Evolutionary conservation across 1,139 yeast genomes (phyloP).

Genomic region (Yamadazyma conglobata): DNA sequence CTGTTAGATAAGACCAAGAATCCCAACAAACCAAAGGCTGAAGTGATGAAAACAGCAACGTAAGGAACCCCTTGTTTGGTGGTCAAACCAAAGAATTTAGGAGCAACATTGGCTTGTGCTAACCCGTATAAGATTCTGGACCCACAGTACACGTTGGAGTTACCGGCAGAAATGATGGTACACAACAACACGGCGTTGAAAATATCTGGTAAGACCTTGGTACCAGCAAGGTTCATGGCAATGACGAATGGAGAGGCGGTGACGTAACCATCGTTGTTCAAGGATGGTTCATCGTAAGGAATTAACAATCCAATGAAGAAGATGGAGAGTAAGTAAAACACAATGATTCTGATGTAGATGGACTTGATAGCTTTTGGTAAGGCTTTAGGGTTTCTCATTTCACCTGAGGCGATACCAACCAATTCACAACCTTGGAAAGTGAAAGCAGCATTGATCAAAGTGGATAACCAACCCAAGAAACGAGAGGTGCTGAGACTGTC

Average conservation of each 20-base stretch:
- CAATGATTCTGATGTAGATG: constrained; percentile 74
- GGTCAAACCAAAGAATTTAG: constrained; percentile 49
- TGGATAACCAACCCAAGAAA: constrained; percentile 64
- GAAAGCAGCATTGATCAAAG: constrained; percentile 68
- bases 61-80: constrained; percentile 68
- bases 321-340: constrained; percentile 77
- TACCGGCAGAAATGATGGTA: constrained; percentile 76
- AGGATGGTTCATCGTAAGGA: constrained; percentile 65
- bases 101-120: constrained; percentile 61
- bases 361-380: constrained; percentile 84
- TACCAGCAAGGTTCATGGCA: constrained; percentile 66
- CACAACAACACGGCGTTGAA: constrained; percentile 71
- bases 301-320: constrained; percentile 81
- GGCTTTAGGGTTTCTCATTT: constrained; percentile 75
- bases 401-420: constrained; percentile 88
- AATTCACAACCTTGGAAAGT: constrained; percentile 80
- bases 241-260: constrained; percentile 52
- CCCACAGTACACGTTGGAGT: constrained; percentile 76
- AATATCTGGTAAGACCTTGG: constrained; percentile 62
- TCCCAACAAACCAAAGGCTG: constrained; percentile 63
- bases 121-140: constrained; percentile 69
- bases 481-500: constrained; percentile 47
- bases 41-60: constrained; percentile 53
- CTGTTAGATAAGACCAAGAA: constrained; percentile 61
- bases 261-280: constrained; percentile 29